Percentiles rank a stretch among this genome's conserved stretches.
Evolutionary conservation across 371 early-diverging fungal species (phyloP).

Genomic region (Funneliformis caledonium): DNA sequence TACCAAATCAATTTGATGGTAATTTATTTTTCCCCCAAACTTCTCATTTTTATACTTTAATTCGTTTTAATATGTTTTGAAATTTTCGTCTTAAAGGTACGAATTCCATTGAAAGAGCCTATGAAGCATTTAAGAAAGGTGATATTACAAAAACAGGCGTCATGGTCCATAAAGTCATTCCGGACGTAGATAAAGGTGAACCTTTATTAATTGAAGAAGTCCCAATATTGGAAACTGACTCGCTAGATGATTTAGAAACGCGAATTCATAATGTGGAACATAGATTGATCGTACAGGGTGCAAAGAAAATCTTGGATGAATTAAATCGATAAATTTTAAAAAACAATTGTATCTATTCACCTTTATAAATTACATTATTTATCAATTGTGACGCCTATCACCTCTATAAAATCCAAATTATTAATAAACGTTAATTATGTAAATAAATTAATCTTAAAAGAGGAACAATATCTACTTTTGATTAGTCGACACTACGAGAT

Average conservation of each 20-base stretch:
- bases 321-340: background rate
- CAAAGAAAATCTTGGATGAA: constrained; percentile 30
- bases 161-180: constrained; percentile 96
- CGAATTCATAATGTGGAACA: constrained; percentile 92
- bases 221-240: constrained; percentile 77
- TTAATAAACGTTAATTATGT: background rate
- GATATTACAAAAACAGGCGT: constrained; percentile 84
- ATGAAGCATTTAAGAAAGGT: constrained; percentile 77
- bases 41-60: background rate
- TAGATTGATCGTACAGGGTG: constrained; percentile 75
- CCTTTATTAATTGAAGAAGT: constrained; percentile 80
- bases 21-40: background rate
- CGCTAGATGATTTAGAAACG: constrained; percentile 77
- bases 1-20: constrained; percentile 95
- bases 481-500: constrained; percentile 41
- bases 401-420: background rate
- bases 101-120: constrained; percentile 93
- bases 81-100: constrained; percentile 48
- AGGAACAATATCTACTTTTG: constrained; percentile 46
- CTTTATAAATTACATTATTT: background rate
- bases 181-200: constrained; percentile 92
- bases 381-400: constrained; percentile 2
- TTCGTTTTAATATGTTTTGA: background rate
- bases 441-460: background rate
- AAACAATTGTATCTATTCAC: background rate